phyloP scores from a whole-genome alignment of 164 flowering plant genomes.

The Nymphaea thermarum region DNA sequence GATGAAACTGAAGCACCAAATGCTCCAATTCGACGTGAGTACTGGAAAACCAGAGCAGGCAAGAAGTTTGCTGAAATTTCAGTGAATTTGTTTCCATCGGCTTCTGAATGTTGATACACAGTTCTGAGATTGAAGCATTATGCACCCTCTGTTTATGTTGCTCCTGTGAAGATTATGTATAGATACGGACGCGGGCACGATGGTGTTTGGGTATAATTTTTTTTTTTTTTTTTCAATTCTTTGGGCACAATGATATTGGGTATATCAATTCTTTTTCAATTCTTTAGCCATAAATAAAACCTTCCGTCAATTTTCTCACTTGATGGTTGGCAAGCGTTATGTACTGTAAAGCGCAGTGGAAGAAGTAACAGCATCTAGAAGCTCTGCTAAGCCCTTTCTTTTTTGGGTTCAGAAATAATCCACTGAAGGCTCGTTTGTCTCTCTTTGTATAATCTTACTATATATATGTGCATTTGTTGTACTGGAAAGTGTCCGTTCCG shows the following conservation, averaged over 20 bases:
- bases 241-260: no score
- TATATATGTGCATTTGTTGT: no score
- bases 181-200: no score
- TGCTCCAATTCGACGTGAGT: constrained; percentile 8
- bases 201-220: no score
- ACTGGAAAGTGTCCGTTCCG: no score
- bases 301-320: neutral
- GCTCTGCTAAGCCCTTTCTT: neutral
- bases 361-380: neutral
- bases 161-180: neutral
- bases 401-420: neutral
- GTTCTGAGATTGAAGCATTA: neutral
- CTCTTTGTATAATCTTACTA: no score
- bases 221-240: no score
- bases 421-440: neutral
- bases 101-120: neutral
- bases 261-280: no score
- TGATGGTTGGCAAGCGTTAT: neutral
- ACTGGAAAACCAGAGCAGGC: constrained; percentile 2
- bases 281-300: no score
- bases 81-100: constrained; percentile 12
- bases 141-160: neutral
- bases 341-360: no score
- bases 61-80: constrained; percentile 15
- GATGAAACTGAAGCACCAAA: constrained; percentile 7